phyloP scores from a whole-genome alignment of 164 flowering plant species.

The Tetrastigma voinierianum region DNA sequence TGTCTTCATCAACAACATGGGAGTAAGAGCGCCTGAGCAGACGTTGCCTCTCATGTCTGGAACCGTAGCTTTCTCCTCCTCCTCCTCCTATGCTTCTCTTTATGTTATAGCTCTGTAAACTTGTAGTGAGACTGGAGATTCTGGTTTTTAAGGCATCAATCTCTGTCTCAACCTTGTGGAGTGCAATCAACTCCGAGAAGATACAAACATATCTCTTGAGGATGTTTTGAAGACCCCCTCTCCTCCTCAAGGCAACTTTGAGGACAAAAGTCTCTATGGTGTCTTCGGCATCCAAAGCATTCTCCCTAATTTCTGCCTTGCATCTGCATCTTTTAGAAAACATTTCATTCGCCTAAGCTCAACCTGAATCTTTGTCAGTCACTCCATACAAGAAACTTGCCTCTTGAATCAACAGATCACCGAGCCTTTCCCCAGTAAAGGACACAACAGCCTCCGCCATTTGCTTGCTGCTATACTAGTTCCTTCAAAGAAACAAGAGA shows the following conservation, averaged over 20 bases:
- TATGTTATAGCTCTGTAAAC: constrained; percentile 12
- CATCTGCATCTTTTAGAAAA: constrained; percentile 31
- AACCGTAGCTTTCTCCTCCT: neutral
- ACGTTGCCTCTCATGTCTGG: neutral
- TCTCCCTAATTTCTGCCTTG: constrained; percentile 23
- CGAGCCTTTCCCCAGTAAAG: no score
- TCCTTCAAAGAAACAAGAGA: no score
- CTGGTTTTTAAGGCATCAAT: constrained; percentile 9
- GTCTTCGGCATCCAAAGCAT: constrained; percentile 35
- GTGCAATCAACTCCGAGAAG: neutral
- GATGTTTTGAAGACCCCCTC: no score
- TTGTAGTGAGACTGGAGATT: constrained; percentile 6
- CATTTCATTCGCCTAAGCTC: constrained; percentile 20
- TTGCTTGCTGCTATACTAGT: no score
- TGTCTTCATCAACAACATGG: constrained; percentile 5
- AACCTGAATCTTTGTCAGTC: neutral
- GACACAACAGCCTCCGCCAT: no score
- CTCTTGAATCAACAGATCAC: constrained; percentile 7
- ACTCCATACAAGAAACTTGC: constrained; percentile 7
- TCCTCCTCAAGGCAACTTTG: neutral
- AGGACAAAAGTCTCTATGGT: constrained; percentile 21
- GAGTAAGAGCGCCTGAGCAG: constrained; percentile 7
- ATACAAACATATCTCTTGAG: constrained; percentile 6
- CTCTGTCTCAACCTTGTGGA: constrained; percentile 10
- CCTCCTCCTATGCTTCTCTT: no score